Conservation (phyloP, 371 early-diverging fungal species). For the Coemansia sp. region DNA sequence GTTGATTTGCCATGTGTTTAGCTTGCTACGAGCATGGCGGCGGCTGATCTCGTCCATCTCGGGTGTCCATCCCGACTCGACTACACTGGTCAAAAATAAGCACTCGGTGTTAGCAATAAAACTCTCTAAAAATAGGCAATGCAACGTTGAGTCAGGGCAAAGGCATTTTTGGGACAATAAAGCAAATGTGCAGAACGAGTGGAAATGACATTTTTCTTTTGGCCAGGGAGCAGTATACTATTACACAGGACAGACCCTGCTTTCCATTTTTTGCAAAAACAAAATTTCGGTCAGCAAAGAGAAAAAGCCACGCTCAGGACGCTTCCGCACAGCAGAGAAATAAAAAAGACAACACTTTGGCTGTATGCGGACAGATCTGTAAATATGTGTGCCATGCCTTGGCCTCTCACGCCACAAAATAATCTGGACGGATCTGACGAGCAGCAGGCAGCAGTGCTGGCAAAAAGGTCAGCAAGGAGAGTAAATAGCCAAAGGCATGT, state of each 20-base stretch:
- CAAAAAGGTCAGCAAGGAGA: not conserved
- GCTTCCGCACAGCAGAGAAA: not conserved
- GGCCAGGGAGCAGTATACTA: not conserved
- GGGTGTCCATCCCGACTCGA: slow-evolving; percentile 90
- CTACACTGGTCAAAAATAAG: slow-evolving; percentile 46
- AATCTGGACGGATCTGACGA: not conserved
- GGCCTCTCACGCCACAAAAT: slow-evolving; percentile 5
- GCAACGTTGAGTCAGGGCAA: not conserved
- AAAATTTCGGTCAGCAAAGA: not conserved
- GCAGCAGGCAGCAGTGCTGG: not conserved
- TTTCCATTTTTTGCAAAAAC: not conserved
- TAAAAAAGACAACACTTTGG: not conserved
- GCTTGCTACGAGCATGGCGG: slow-evolving; percentile 35
- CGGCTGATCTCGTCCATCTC: slow-evolving; percentile 69
- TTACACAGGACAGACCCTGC: not conserved
- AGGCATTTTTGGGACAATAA: too few species aligned
- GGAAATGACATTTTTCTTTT: too few species aligned
- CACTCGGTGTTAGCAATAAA: not conserved
- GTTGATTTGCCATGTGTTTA: slow-evolving; percentile 55
- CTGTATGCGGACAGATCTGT: slow-evolving; percentile 5
- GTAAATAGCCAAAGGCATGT: not conserved
- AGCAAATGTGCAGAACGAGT: too few species aligned
- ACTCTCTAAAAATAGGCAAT: slow-evolving; percentile 1
- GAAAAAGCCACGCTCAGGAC: not conserved
- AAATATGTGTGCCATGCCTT: slow-evolving; percentile 4